Evolutionary conservation across 164 flowering plant genomes (phyloP), one percentile per base, ranked within the genome.

Genomic region (Annona cherimola): DNA sequence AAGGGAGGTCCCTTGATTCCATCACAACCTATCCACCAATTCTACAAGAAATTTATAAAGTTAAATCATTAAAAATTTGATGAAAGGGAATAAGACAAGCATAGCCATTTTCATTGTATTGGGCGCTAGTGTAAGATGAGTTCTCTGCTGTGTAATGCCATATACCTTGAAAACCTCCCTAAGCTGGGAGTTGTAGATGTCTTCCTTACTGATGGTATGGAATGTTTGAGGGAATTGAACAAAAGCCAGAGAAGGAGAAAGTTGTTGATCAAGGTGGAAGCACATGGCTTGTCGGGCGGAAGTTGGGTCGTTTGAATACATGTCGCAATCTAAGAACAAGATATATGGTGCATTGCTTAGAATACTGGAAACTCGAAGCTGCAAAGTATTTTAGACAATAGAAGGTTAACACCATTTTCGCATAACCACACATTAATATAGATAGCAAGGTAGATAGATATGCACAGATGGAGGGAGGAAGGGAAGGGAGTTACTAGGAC

Each of bases 181-280:
- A 12, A 72, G 14, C 64, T 61, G 42, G 20, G 72, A 69, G 62
- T 71, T 71, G 45, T 81, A 83, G 42, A 81, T 77, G n/a, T 83
- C 83, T 6, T 81, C 73, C 4, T 64, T 18, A 50, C 80, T 79
- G 19, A 79, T 42, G 66, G 72, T 81, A 63, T 75, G 68, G 60
- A 77, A 81, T 40, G 26, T 69, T 63, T 83, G 86, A 71, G 83
- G 86, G 71, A 74, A 83, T 43, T 83, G 85, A 42, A 73, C 83
- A 55, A 63, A 83, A 3, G 81, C 74, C 40, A 81, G 61, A 6
- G 75, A 43, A 16, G 45, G 61, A 40, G 82, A 73, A 46, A 76
- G 8, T 9, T 71, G 41, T 19, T 76, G 81, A 50, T 84, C 84
- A 20, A 84, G 74, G 63, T 74, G 77, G 75, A 81, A 84, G 71